Base-by-base conservation (phyloP, 2,329 filamentous ascomycete genomes). In the Fusarium sp. region DNA sequence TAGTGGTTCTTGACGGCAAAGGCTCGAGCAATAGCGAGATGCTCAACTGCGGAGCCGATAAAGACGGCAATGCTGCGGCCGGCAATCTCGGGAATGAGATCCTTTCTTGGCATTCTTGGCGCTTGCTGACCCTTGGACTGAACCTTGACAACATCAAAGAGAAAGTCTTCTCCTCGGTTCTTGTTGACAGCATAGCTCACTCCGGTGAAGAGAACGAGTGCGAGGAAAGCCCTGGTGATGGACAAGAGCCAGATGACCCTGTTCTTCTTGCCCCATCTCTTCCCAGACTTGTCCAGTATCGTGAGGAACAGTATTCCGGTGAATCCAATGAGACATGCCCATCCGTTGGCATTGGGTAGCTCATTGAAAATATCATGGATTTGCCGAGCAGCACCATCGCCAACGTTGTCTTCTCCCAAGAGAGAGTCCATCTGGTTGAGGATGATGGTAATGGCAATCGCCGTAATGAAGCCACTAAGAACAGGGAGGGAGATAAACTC, bases 401-500 rank as follows among this genome's bases (percentile, higher is more conserved):
- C 85, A 1, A 89, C 85, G 4, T 78, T 78, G 30, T 85, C 83
- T 11, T 90, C 85, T 11, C 91, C 91, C 2, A 92, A 86, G 0
- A 92, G 86, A 1, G 88, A 88, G 5, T 86, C 88, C 66, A 93
- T 86, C 78, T 93, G 91, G n/a, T 89, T 90, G 59, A 92, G 87
- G 25, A 89, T 88, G 77, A 93, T 92, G 34, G 90, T 91, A 57
- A 93, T 88, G 27, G 90, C 91, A 2, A 91, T 90, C 2, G 91
- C 90, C 0, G 90, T 91, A 74, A 93, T 91, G 82, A 92, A 92
- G 6, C 91, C 91, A 8, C 86, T 90, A 1, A 93, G 85, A 2
- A 92, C 89, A 0, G 91, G 91, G 1, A 91, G 85, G 0, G 91
- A 92, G 73, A 93, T 89, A 75, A 92, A 92, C 69, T 93, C 90